These are phyloP conservation scores for Epichloe amarillans DNA, from an alignment of 2,329 filamentous ascomycete genomes.

Conservation along the genomic window DNA sequence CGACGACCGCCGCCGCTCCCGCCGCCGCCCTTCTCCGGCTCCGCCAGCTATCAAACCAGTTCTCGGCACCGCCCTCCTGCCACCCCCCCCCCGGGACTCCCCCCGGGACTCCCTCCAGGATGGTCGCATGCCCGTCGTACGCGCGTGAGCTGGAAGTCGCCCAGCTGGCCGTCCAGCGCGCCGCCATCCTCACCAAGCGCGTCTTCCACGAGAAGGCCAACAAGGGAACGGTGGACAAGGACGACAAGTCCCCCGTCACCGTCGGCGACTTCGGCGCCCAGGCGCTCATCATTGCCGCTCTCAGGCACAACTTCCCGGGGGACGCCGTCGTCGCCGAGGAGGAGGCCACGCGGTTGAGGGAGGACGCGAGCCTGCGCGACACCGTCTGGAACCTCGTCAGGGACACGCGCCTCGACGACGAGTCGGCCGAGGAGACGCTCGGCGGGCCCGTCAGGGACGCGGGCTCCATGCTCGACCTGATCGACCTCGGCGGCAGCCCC, in stretches of 20 bases:
- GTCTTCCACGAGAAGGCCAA: conserved; percentile 73
- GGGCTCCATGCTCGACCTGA: conserved; percentile 52
- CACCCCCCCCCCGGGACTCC: no score
- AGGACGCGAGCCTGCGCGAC: conserved; percentile 50
- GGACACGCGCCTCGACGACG: conserved; percentile 50
- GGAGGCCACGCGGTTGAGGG: conserved; percentile 68
- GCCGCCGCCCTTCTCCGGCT: conserved; percentile 12
- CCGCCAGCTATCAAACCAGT: conserved; percentile 5
- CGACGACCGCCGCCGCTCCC: conserved; percentile 9
- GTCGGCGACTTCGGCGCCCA: conserved; percentile 97
- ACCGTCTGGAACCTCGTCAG: conserved; percentile 76
- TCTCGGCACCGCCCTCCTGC: background rate
- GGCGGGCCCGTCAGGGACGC: conserved; percentile 56
- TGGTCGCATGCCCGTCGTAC: conserved; percentile 36
- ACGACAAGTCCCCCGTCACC: conserved; percentile 91
- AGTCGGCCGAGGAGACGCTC: conserved; percentile 39
- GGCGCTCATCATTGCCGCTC: conserved; percentile 84
- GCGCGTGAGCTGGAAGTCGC: conserved; percentile 69
- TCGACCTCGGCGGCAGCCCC: conserved; percentile 54
- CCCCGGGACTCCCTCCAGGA: no score
- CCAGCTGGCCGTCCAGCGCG: conserved; percentile 79
- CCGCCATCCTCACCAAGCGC: conserved; percentile 37
- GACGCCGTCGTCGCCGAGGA: conserved; percentile 94
- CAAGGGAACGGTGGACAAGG: conserved; percentile 82
- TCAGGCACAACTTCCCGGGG: conserved; percentile 76